A percentile compares a stretch with the other conserved stretches of the same genome.
Evolutionary conservation across 2,329 filamentous ascomycete species (phyloP).

Genomic region (Monosporascus sp.): DNA sequence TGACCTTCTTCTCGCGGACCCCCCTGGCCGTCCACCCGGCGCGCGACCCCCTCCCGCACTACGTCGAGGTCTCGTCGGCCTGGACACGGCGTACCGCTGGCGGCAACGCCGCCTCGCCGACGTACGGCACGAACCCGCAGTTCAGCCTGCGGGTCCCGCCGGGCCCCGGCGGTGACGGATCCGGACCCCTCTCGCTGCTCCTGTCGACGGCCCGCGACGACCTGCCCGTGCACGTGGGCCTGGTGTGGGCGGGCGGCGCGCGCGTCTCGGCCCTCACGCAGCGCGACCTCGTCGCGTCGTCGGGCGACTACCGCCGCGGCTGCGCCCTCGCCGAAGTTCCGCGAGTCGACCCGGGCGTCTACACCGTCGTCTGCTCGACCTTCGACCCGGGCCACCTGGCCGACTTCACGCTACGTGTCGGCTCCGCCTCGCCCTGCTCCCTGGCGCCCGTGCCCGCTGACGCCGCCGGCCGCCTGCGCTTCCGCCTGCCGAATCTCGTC

Average conservation of each 20-base stretch:
- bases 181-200: conserved; percentile 64
- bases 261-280: conserved; percentile 64
- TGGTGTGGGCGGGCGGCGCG: conserved; percentile 72
- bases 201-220: conserved; percentile 63
- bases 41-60: conserved; percentile 51
- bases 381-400: conserved; percentile 78
- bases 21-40: conserved; percentile 59
- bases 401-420: conserved; percentile 70
- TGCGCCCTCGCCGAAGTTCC: conserved; percentile 64
- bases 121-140: conserved; percentile 84
- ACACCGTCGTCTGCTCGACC: conserved; percentile 86
- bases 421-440: conserved; percentile 51
- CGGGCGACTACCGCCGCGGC: conserved; percentile 81
- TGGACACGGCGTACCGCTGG: conserved; percentile 82
- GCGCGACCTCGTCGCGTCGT: conserved; percentile 75
- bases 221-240: conserved; percentile 75
- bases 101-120: conserved; percentile 71
- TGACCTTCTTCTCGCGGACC: conserved; percentile 72
- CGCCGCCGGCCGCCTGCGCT: conserved; percentile 67
- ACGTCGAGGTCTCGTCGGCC: conserved; percentile 53
- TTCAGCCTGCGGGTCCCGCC: conserved; percentile 60
- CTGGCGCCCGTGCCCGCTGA: conserved; percentile 63
- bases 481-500: conserved; percentile 47
- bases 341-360: conserved; percentile 63
- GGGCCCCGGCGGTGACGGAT: conserved; percentile 9